Evolutionary conservation across 2,329 filamentous ascomycete genomes (phyloP).

Genomic region (Fusarium denticulatum): DNA sequence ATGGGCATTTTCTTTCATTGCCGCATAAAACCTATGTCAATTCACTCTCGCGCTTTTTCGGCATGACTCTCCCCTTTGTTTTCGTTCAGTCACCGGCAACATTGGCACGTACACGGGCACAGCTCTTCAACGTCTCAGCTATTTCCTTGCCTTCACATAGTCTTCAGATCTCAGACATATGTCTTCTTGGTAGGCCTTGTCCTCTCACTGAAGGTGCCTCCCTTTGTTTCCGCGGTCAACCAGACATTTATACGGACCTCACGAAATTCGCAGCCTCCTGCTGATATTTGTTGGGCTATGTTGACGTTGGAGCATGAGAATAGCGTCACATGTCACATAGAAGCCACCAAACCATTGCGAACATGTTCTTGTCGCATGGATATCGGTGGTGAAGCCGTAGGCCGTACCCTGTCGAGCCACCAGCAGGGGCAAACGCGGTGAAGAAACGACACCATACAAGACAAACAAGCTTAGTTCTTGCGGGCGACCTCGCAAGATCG

Average conservation of each 20-base stretch:
- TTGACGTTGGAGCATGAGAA: not conserved
- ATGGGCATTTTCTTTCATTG: rapidly evolving
- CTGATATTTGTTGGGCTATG: too few relatives aligned
- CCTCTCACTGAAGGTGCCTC: not conserved
- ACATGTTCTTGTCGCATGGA: not conserved
- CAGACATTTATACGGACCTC: not conserved
- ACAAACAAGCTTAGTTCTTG: not conserved
- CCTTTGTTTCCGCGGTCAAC: not conserved
- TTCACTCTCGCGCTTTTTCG: not conserved
- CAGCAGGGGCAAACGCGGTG: not conserved
- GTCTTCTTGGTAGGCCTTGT: rapidly evolving
- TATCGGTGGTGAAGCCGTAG: not conserved
- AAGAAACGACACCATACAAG: not conserved
- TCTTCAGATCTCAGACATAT: not conserved
- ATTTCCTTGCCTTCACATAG: not conserved
- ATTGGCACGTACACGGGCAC: not conserved
- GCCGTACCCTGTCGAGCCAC: not conserved
- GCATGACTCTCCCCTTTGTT: not conserved
- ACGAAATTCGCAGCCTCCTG: too few relatives aligned
- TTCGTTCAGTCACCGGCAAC: not conserved
- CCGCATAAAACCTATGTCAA: rapidly evolving
- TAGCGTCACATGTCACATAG: rapidly evolving
- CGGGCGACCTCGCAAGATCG: not conserved
- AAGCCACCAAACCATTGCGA: not conserved
- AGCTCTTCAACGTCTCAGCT: too few relatives aligned